A percentile compares a stretch with the other conserved stretches of the same genome.
Conservation (phyloP, 2,329 filamentous ascomycete species). For the Colletotrichum falcatum region DNA sequence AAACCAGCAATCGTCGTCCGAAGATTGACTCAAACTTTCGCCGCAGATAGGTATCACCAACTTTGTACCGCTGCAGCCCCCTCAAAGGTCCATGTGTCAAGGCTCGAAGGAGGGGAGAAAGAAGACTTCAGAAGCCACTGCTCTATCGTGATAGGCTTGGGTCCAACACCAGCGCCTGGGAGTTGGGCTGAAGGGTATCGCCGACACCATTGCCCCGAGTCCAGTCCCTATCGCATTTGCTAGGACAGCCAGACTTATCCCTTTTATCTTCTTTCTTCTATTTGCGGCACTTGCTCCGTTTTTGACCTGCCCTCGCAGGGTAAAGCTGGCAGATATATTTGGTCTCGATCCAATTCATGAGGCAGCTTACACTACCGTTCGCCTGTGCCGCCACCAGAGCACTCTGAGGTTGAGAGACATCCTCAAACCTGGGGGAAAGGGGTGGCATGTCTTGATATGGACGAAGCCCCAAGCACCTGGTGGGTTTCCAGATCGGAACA, state of each 20-base stretch:
- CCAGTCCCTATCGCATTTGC: neutral
- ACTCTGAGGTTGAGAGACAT: neutral
- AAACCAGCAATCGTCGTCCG: neutral
- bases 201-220: neutral
- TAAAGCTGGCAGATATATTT: neutral
- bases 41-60: neutral
- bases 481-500: neutral
- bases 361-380: neutral
- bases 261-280: neutral
- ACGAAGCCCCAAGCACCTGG: neutral
- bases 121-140: neutral
- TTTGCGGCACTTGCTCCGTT: neutral
- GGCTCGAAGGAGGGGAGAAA: neutral
- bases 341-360: neutral
- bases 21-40: neutral
- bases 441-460: neutral
- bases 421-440: too few species aligned
- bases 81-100: neutral
- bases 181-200: neutral
- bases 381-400: neutral
- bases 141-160: too few species aligned
- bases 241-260: neutral
- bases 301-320: neutral
- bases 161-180: neutral
- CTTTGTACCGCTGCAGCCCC: neutral